Conservation (phyloP, 371 early-diverging fungal species). For the Rhizopus arrhizus region DNA sequence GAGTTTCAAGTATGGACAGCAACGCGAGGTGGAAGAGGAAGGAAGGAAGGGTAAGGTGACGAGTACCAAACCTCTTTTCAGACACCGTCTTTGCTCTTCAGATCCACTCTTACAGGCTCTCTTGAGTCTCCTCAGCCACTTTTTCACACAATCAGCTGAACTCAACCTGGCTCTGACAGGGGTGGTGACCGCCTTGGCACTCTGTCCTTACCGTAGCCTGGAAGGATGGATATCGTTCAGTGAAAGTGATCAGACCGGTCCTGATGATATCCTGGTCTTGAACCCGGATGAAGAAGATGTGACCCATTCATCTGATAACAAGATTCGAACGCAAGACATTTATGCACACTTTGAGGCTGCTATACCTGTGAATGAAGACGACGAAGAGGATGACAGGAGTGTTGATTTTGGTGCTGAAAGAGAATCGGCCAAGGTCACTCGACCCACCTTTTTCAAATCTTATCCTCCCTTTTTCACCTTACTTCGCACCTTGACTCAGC, state of each 20-base stretch:
- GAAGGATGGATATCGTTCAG: constrained; percentile 82
- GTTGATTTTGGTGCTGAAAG: constrained; percentile 50
- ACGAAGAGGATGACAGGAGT: constrained; percentile 55
- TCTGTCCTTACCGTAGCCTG: constrained; percentile 75
- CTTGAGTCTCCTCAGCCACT: constrained; percentile 66
- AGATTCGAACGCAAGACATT: constrained; percentile 38
- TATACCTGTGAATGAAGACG: constrained; percentile 32
- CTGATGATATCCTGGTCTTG: constrained; percentile 46
- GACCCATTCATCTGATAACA: neutral
- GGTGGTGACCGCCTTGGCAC: constrained; percentile 79
- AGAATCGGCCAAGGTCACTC: constrained; percentile 37
- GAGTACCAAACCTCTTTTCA: neutral
- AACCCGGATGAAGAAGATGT: constrained; percentile 16
- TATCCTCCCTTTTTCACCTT: constrained; percentile 69
- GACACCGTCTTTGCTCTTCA: constrained; percentile 59
- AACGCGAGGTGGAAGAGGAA: constrained; percentile 32
- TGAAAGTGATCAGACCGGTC: constrained; percentile 57
- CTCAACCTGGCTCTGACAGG: constrained; percentile 91
- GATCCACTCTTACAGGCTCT: constrained; percentile 71
- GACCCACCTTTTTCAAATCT: constrained; percentile 52
- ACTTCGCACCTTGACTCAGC: constrained; percentile 64
- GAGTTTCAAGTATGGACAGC: constrained; percentile 65
- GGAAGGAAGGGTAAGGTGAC: neutral
- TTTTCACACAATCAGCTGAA: constrained; percentile 85
- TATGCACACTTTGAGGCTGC: constrained; percentile 32